Base-by-base conservation (phyloP, 139 green algal genomes). In the Nannochloris sp. region DNA sequence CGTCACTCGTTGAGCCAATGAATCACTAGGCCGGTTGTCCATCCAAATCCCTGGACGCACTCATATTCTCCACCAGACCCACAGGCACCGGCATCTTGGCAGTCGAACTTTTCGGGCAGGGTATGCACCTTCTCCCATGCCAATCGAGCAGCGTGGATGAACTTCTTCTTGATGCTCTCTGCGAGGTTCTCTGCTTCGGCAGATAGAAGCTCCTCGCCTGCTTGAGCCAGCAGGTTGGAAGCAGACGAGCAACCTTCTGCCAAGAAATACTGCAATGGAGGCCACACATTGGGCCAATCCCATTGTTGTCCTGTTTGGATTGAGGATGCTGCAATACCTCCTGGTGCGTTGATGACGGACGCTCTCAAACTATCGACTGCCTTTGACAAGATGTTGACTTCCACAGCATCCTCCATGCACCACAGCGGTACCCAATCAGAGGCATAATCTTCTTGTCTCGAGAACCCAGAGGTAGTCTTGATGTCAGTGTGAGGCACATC, bases 241-340 rank as follows among this genome's bases (percentile, higher is more conserved):
- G 34, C 58, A 1, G 9, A 25, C n/a, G 40, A 27, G n/a, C 63
- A 61, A 1, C 68, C 78, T 37, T 85, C 81, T 11, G 78, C 55
- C 34, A 90, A 58, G 70, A 95, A 89, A 72, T 86, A 78, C 60
- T 93, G 79, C 19, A 97, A 62, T 6, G 91, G 92, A 3, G 92
- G 80, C 92, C 92, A 98, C n/a, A 63, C 79, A 64, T 96, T 97
- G 24, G 89, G 90, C 6, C 69, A 89, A 69, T 98, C 92, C 92
- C 92, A 98, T 73, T 98, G 92, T 71, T 98, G 76, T 4, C 83
- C 84, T 0, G 84, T 87, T 2, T 61, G 44, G 10, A 60, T 48
- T 2, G 81, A 24, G 0, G 87, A 90, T 0, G 85, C 88, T 12
- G 82, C 62, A 9, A 96, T 58, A 18, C 90, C 89, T 55, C 64